Evolutionary conservation across 169 alveolate species (phyloP).

Genomic region (Cryptosporidium viatorum): DNA sequence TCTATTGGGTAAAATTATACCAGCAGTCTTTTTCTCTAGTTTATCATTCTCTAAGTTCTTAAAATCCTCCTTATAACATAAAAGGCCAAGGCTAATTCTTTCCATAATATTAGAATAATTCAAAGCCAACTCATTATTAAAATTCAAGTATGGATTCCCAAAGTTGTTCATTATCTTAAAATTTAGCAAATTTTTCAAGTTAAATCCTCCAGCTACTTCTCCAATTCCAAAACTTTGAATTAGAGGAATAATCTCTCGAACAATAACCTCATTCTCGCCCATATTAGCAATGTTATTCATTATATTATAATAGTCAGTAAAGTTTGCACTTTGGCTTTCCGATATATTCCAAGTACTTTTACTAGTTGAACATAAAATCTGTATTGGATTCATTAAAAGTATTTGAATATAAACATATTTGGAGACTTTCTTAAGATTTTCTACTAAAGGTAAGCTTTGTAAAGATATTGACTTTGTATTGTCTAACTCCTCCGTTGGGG

Average conservation of each 20-base stretch:
- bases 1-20: background rate
- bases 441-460: constrained; percentile 35
- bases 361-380: constrained; percentile 52
- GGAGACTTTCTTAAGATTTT: constrained; percentile 27
- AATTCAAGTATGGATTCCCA: constrained; percentile 7
- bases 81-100: background rate
- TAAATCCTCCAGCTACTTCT: background rate
- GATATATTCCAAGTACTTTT: constrained; percentile 54
- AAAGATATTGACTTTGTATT: background rate
- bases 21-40: too few species aligned
- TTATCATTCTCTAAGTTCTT: background rate
- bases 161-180: background rate
- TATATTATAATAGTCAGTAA: constrained; percentile 27
- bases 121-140: background rate
- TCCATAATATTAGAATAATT: background rate
- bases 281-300: constrained; percentile 35
- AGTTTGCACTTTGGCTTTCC: background rate
- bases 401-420: constrained; percentile 43
- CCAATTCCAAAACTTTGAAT: background rate
- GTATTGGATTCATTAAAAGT: constrained; percentile 60
- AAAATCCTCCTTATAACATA: background rate
- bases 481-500: constrained; percentile 41
- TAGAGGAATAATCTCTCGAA: constrained; percentile 13
- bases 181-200: background rate
- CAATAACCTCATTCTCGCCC: constrained; percentile 19